Base-by-base conservation (phyloP, 2,329 filamentous ascomycete genomes). In the Dactylellina parvicollis region DNA sequence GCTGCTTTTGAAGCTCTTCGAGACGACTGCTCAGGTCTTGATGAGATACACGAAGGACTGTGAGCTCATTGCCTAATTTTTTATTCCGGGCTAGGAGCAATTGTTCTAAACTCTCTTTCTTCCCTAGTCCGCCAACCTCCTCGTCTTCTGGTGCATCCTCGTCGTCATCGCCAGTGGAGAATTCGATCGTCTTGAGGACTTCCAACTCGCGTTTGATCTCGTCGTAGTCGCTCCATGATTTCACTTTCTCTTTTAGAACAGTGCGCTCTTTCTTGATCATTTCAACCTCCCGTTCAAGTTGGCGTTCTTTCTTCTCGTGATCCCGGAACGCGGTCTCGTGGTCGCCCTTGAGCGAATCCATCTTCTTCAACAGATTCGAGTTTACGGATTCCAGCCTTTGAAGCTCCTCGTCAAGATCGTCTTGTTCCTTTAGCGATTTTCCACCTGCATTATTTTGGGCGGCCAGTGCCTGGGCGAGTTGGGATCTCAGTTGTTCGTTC, bases 121-220 rank as follows among this genome's bases (percentile, higher is more conserved):
- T 90, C 18, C 57, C 64, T 20, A 69, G 61, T 24, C 52, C 61
- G 9, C 34, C 16, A 12, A 75, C 78, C 24, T 83, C 82, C 26
- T 80, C 77, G 38, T 83, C 82, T 14, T 83, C 32, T 2, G 55
- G 84, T 28, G 81, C 79, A 7, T 84, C 82, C 1, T 90, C 88
- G 49, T 93, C 91, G 72, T 96, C 92, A 75, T 94, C 91, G 5
- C 92, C 93, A 0, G 92, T 94, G 1, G 94, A 91, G 78, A 99
- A 96, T 80, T 99, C 95, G 77, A 99, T 97, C 76, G 94, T 96
- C 86, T 96, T 96, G 73, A 99, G 86, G 74, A 98, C 93, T 78
- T 98, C 94, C 2, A 99, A 85, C 81, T 99, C 96, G 76, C 96
- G 91, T 82, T 95, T 97, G 50, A 99, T 88, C 70, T 98, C 94